Percentiles rank a stretch among this genome's conserved stretches.
Conservation (phyloP, 176 grass and related monocot genomes). For the Themeda triandra region DNA sequence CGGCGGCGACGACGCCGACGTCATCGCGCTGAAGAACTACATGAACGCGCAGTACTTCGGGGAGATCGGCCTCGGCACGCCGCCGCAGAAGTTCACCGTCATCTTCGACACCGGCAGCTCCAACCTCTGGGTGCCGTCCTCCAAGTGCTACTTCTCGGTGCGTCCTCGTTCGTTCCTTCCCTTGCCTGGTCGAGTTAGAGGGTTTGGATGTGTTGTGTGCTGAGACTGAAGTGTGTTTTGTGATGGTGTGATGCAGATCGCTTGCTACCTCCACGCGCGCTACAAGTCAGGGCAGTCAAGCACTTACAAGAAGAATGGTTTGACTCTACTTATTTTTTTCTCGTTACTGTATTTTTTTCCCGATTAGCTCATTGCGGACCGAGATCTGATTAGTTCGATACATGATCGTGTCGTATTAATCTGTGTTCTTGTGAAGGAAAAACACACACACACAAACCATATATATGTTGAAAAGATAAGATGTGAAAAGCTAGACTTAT, state of each 20-base stretch:
- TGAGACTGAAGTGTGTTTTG: background rate
- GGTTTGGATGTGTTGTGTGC: background rate
- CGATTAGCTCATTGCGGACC: background rate
- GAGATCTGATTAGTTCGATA: background rate
- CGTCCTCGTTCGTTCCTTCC: background rate
- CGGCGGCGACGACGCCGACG: slow-evolving; percentile 42
- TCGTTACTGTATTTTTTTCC: background rate
- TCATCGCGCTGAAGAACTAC: slow-evolving; percentile 89
- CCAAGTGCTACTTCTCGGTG: slow-evolving; percentile 97
- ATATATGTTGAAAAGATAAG: background rate
- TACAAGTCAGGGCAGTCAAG: slow-evolving; percentile 80
- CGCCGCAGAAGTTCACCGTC: slow-evolving; percentile 91
- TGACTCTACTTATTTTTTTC: background rate
- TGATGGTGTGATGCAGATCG: slow-evolving; percentile 52
- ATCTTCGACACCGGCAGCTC: slow-evolving; percentile 99
- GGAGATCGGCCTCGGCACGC: slow-evolving; percentile 82
- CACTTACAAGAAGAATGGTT: slow-evolving; percentile 93
- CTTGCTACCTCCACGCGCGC: slow-evolving; percentile 88
- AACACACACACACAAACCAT: background rate
- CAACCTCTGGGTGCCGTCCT: slow-evolving; percentile 93
- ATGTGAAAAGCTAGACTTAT: background rate
- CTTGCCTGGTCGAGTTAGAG: background rate
- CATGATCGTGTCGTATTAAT: background rate
- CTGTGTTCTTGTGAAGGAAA: background rate
- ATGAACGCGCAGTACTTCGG: slow-evolving; percentile 99